Evolutionary conservation across 768 basidiomycete genomes (phyloP), one percentile per base, ranked within the genome.

Genomic region (Pisolithus orientalis): DNA sequence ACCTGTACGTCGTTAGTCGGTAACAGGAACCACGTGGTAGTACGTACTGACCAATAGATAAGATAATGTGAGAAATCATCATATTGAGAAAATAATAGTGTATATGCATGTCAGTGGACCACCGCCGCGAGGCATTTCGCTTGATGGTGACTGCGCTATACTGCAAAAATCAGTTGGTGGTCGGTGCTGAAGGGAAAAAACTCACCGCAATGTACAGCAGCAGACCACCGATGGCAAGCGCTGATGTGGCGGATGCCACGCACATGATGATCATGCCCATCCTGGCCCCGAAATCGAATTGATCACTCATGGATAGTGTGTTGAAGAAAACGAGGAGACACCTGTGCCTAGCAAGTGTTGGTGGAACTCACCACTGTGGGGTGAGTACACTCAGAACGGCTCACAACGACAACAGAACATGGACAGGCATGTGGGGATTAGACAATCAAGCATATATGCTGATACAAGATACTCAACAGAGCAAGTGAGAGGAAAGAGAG

Each of bases 71-170:
- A 32, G 59, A 65, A 10, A 67, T 27, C 53, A 70, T 55, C 40
- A 70, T 49, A 46, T 63, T 67, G 13, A 70, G 32, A 51, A 70
- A 70, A 51, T 70, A 70, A 39, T 58, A 64, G 51, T 70, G 69
- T 37, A 70, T 52, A 44, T 68, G 69, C n/a, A 66, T 66, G 17
- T 61, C 61, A 21, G 60, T 58, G 29, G 53, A 58, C 68, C 68
- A 69, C 49, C 50, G 61, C 29, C 67, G 60, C n/a, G 60, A 52
- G 14, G 62, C 60, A 27, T 57, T 58, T 6, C 50, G 55, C 24
- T 62, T 52, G 47, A 67, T 58, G 37, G 53, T 55, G 31, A 68
- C 50, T 24, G 62, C 59, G 17, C 58, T 60, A 56, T 68, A 68
- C 63, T 69, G 27, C 50, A 24, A 25, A 49, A n/a, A 14, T 44